Percentiles rank a stretch among this genome's conserved stretches.
phyloP scores from a whole-genome alignment of 1,284 basidiomycete genomes.

The Austroboletus niveus region DNA sequence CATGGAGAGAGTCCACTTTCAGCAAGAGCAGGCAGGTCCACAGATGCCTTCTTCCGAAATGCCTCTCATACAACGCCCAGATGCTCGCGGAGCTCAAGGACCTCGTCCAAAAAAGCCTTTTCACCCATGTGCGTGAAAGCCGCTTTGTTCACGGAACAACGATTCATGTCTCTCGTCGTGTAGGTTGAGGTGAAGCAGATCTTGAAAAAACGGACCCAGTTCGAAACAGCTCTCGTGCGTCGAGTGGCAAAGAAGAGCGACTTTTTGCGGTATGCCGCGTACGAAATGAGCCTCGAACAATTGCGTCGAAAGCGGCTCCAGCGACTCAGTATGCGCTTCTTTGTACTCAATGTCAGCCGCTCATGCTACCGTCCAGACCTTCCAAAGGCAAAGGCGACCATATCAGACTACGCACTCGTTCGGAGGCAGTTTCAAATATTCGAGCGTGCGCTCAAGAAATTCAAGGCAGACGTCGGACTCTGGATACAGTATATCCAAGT shows the following conservation, averaged over 20 bases:
- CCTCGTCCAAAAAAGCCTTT: slow-evolving; percentile 83
- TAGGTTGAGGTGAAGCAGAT: slow-evolving; percentile 76
- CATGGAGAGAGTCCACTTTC: slow-evolving; percentile 94
- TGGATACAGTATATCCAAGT: slow-evolving; percentile 90
- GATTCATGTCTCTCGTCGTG: background rate
- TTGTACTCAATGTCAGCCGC: slow-evolving; percentile 1
- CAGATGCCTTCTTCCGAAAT: background rate
- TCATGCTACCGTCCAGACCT: slow-evolving; percentile 40
- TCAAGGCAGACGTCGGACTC: slow-evolving; percentile 83
- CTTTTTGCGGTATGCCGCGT: slow-evolving; percentile 88
- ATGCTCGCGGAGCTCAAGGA: slow-evolving; percentile 97
- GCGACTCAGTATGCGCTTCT: slow-evolving; percentile 61
- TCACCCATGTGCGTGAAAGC: slow-evolving; percentile 65
- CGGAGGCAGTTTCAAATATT: slow-evolving; percentile 86
- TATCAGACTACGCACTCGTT: slow-evolving; percentile 83
- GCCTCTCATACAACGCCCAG: slow-evolving; percentile 35
- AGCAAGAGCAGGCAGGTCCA: slow-evolving; percentile 78
- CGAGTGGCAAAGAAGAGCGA: slow-evolving; percentile 84
- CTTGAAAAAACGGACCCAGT: slow-evolving; percentile 79
- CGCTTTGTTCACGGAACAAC: slow-evolving; percentile 1
- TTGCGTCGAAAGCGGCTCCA: slow-evolving; percentile 74
- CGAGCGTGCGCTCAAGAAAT: slow-evolving; percentile 85
- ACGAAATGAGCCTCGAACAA: slow-evolving; percentile 88
- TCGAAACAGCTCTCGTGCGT: slow-evolving; percentile 83
- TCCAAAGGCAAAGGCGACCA: slow-evolving; percentile 52